Evolutionary conservation across 73 alveolate genomes (phyloP).

Genomic region (Durusdinium trenchii): DNA sequence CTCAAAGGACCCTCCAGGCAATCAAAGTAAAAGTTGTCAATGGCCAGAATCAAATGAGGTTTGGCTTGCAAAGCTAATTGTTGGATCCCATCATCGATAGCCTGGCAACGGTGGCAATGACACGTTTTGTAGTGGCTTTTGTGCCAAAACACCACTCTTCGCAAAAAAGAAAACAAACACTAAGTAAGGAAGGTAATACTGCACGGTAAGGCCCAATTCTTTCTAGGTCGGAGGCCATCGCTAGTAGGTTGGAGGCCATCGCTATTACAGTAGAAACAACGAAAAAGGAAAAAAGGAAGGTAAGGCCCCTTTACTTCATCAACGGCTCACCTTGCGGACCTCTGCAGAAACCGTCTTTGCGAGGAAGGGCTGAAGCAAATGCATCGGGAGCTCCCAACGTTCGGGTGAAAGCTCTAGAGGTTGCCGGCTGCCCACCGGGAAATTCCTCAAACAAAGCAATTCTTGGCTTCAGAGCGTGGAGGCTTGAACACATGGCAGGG

Average conservation of each 20-base stretch:
- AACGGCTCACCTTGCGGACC: too few relatives aligned
- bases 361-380: conserved; percentile 65
- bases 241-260: too few relatives aligned
- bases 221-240: too few relatives aligned
- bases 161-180: not conserved
- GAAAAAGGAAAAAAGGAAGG: too few relatives aligned
- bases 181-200: not conserved
- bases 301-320: too few relatives aligned
- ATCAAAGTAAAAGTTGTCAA: conserved; percentile 39
- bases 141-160: not conserved
- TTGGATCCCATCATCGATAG: not conserved
- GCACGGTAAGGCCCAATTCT: not conserved
- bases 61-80: conserved; percentile 28
- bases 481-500: not conserved
- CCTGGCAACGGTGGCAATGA: not conserved
- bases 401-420: conserved; percentile 68
- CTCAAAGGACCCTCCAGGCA: conserved; percentile 64
- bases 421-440: conserved; percentile 73
- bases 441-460: not conserved
- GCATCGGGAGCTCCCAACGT: conserved; percentile 69
- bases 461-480: not conserved
- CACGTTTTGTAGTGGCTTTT: not conserved
- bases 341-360: not conserved
- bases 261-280: not conserved
- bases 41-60: conserved; percentile 67